A percentile compares a stretch with the other conserved stretches of the same genome.
These are phyloP conservation scores for Neofusicoccum umdonicola DNA, from an alignment of 2,329 filamentous ascomycete species.

Conservation along the genomic window DNA sequence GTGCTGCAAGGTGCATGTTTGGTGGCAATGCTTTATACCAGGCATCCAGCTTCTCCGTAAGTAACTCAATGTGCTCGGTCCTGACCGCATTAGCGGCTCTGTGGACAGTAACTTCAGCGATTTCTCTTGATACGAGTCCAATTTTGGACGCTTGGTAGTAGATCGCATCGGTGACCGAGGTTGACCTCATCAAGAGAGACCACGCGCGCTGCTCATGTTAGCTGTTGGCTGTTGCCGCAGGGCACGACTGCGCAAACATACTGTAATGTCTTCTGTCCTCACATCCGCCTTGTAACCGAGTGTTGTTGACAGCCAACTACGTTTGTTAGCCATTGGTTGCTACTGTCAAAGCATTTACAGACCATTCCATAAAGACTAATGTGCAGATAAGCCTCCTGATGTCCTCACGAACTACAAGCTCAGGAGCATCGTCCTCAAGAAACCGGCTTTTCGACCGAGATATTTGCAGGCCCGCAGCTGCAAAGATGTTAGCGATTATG, in stretches of 20 bases:
- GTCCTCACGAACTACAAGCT: slow-evolving; percentile 19
- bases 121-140: slow-evolving; percentile 36
- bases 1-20: slow-evolving; percentile 30
- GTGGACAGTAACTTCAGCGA: slow-evolving; percentile 25
- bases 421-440: not conserved
- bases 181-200: not conserved
- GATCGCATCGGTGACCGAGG: slow-evolving; percentile 32
- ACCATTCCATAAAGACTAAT: slow-evolving; percentile 38
- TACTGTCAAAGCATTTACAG: not conserved
- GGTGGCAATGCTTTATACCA: slow-evolving; percentile 35
- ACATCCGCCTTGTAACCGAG: slow-evolving; percentile 35
- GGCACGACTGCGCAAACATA: not conserved
- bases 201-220: slow-evolving; percentile 1
- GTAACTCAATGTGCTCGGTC: slow-evolving; percentile 5
- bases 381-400: slow-evolving; percentile 34
- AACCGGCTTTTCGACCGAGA: slow-evolving; percentile 32
- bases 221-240: not conserved
- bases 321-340: not conserved
- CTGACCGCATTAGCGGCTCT: not conserved
- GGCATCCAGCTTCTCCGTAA: slow-evolving; percentile 28
- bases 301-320: slow-evolving; percentile 36
- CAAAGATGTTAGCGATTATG: not conserved
- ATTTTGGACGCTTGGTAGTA: slow-evolving; percentile 35
- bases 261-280: slow-evolving; percentile 26
- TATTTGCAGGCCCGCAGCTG: slow-evolving; percentile 37